A percentile compares a stretch with the other conserved stretches of the same genome.
phyloP scores from a whole-genome alignment of 1,284 basidiomycete genomes.

The Sanghuangporus weigelae region DNA sequence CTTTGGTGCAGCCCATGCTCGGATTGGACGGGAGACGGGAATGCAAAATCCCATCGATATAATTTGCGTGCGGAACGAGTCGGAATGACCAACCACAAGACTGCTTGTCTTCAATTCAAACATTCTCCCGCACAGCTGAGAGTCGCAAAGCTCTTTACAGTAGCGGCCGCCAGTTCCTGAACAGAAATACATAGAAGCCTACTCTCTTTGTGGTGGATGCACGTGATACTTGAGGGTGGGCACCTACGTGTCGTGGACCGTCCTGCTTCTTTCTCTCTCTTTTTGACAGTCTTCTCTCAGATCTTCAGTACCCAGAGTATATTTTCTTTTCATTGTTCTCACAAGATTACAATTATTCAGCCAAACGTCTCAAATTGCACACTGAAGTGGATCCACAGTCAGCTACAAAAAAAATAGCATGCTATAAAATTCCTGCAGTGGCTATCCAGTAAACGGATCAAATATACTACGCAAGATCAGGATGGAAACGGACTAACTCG shows the following conservation, averaged over 20 bases:
- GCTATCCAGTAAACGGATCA: no score
- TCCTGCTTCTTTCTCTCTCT: neutral
- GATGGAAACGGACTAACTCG: no score
- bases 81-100: neutral
- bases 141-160: neutral
- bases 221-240: conserved; percentile 1
- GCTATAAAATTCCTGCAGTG: no score
- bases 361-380: no score
- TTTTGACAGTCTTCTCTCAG: no score
- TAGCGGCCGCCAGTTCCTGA: neutral
- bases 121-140: neutral
- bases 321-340: no score
- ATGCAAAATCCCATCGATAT: neutral
- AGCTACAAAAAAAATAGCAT: no score
- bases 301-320: no score
- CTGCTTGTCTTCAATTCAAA: neutral
- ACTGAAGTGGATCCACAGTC: no score
- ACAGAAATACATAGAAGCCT: neutral
- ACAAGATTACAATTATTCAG: no score
- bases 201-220: neutral
- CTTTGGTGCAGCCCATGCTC: no score
- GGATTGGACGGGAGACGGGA: neutral
- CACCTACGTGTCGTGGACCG: neutral
- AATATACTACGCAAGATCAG: no score
- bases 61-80: neutral